phyloP scores from a whole-genome alignment of 441 rosid species.

The Erysimum pusillum region DNA sequence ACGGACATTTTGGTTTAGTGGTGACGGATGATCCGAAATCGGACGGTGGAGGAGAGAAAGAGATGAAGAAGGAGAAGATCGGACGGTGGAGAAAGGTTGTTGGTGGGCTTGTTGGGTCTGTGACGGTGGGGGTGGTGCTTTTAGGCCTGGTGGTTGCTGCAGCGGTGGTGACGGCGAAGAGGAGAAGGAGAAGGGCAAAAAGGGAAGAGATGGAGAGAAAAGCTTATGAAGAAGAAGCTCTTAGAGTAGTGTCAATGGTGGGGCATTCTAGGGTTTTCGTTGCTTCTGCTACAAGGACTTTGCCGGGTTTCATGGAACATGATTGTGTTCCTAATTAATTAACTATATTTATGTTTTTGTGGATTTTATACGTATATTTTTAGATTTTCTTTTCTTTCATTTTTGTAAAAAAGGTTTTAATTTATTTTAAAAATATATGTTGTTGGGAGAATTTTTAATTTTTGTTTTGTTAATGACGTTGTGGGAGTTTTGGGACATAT shows the following conservation, averaged over 20 bases:
- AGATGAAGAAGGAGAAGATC: slow-evolving; percentile 52
- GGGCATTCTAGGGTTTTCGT: slow-evolving; percentile 82
- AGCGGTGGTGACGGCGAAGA: slow-evolving; percentile 74
- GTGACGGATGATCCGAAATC: slow-evolving; percentile 40
- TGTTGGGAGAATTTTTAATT: neutral
- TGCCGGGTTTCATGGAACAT: slow-evolving; percentile 56
- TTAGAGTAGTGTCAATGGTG: slow-evolving; percentile 90
- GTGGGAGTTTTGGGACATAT: slow-evolving; percentile 6
- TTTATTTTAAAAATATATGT: neutral
- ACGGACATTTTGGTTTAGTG: slow-evolving; percentile 90
- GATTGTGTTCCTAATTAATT: slow-evolving; percentile 47
- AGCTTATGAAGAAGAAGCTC: slow-evolving; percentile 93
- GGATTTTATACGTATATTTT: neutral
- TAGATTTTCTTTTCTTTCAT: neutral
- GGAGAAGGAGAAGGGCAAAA: slow-evolving; percentile 67
- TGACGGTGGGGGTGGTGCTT: slow-evolving; percentile 61
- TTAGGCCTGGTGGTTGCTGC: slow-evolving; percentile 77
- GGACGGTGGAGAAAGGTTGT: slow-evolving; percentile 81
- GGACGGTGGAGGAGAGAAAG: slow-evolving; percentile 37
- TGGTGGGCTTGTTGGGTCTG: slow-evolving; percentile 79
- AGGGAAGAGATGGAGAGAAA: slow-evolving; percentile 86
- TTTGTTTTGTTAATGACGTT: too few relatives aligned
- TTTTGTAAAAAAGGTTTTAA: slow-evolving; percentile 13
- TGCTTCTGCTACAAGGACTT: slow-evolving; percentile 74
- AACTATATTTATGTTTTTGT: neutral